Base-by-base conservation (phyloP, 345 rosid genomes). In the Gossypium arboreum region DNA sequence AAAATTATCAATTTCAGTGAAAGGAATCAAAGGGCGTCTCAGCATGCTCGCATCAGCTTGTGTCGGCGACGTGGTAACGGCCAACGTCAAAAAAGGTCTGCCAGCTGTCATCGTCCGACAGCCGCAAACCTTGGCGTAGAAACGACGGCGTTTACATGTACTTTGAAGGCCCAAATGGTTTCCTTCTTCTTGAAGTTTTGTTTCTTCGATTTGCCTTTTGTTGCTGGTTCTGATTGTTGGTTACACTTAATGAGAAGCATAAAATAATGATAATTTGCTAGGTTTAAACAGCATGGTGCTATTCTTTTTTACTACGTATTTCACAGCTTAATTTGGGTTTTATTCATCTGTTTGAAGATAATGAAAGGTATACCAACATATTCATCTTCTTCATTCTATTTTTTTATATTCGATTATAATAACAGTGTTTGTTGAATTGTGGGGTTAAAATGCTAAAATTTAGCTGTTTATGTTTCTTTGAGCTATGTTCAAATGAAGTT, bases 21-120 rank as follows among this genome's bases (percentile, higher is more conserved):
- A 92, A 73, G 97, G 97, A 17, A 90, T 94, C 83, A 92, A 92
- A 78, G 97, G 97, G 22, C 92, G 94, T 3, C 87, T 94, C 51
- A 91, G 92, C 83, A 78, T 97, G 3, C 78, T 92, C 60, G 97
- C 98, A 3, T 90, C 94, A 0, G 98, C 97, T 57, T 92, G 98
- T 62, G 34, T 92, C 1, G 97, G 98, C 0, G 98, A 94, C 81
- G 91, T 92, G 98, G 97, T 92, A 16, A 92, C 89, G 97, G 98
- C 97, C 98, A 34, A 34, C 39, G 39, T 34, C 6, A 4, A 34
- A 34, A 34, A 34, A 94, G 89, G 97, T 92, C 84, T 92, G 83
- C 97, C 98, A 0, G 98, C 39, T 34, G 39, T 34, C 39, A 3
- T 34, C 39, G 6, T 34, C 39, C 39, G 39, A 34, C 39, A 34